Evolutionary conservation across 2,329 filamentous ascomycete species (phyloP).

Genomic region (Pseudogymnoascus sp.): DNA sequence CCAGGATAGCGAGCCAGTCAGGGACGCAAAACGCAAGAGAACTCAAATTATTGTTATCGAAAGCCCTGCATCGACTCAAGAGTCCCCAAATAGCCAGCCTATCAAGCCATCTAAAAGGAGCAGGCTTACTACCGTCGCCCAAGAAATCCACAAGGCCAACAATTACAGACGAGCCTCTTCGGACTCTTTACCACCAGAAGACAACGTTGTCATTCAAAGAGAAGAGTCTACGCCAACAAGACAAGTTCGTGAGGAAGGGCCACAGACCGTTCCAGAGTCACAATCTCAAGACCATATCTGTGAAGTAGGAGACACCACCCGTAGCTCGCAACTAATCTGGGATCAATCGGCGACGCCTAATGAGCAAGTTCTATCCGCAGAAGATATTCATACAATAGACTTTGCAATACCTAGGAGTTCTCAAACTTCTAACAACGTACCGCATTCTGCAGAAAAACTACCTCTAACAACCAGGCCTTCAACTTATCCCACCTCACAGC

Average conservation of each 20-base stretch:
- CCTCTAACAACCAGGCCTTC: neutral
- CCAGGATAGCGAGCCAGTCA: slow-evolving; percentile 16
- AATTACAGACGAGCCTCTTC: slow-evolving; percentile 23
- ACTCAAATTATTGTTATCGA: neutral
- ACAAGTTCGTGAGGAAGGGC: neutral
- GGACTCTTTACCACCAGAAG: slow-evolving; percentile 16
- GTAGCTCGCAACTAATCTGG: neutral
- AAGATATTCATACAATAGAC: neutral
- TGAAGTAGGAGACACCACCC: neutral
- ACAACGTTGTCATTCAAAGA: slow-evolving; percentile 10
- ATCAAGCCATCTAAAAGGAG: slow-evolving; percentile 12
- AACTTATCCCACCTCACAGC: neutral
- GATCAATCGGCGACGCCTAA: neutral
- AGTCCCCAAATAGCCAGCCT: neutral
- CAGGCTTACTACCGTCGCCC: slow-evolving; percentile 11
- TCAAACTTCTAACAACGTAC: neutral
- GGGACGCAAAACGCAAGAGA: slow-evolving; percentile 16
- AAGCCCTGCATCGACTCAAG: neutral
- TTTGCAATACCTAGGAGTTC: neutral
- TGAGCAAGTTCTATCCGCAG: neutral
- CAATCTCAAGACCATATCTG: neutral
- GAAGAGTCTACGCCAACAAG: slow-evolving; percentile 11
- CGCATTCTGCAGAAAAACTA: neutral
- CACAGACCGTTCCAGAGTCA: neutral
- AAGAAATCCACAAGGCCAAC: neutral